Conservation (phyloP, 2,329 filamentous ascomycete genomes). For the Paraconiothyrium brasiliense region DNA sequence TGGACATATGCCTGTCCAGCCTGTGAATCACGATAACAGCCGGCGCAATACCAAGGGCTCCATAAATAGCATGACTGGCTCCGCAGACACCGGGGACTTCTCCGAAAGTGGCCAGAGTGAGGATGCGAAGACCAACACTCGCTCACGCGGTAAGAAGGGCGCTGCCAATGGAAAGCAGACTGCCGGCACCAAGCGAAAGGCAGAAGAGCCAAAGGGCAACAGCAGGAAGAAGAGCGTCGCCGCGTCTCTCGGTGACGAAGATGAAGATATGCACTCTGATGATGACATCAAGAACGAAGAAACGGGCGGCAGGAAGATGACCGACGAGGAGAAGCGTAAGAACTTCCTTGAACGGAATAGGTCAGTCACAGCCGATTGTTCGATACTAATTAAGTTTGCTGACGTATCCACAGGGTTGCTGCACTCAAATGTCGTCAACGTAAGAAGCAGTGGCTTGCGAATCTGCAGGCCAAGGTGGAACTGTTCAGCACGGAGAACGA, state of each 20-base stretch:
- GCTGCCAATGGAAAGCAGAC: slow-evolving; percentile 46
- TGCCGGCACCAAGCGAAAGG: slow-evolving; percentile 72
- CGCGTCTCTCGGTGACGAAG: slow-evolving; percentile 61
- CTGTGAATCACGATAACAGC: slow-evolving; percentile 62
- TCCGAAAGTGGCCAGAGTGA: slow-evolving; percentile 76
- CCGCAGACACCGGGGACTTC: slow-evolving; percentile 66
- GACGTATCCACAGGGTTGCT: slow-evolving; percentile 73
- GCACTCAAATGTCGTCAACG: slow-evolving; percentile 96
- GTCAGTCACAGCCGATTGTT: slow-evolving; percentile 61
- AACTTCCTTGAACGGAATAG: slow-evolving; percentile 97
- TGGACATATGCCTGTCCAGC: slow-evolving; percentile 58
- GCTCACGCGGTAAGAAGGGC: slow-evolving; percentile 49
- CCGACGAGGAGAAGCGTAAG: slow-evolving; percentile 97
- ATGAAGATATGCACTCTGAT: slow-evolving; percentile 61
- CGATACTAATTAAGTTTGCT: slow-evolving; percentile 21
- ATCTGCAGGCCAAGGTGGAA: slow-evolving; percentile 93
- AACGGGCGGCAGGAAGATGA: slow-evolving; percentile 82
- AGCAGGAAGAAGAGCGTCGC: slow-evolving; percentile 71
- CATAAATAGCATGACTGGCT: slow-evolving; percentile 66
- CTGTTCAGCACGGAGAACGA: slow-evolving; percentile 93
- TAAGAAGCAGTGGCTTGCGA: slow-evolving; percentile 98
- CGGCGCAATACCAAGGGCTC: slow-evolving; percentile 59
- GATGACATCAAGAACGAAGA: slow-evolving; percentile 48
- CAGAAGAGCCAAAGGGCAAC: slow-evolving; percentile 75
- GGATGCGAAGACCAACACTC: slow-evolving; percentile 67